Evolutionary conservation across 495 filamentous ascomycete genomes (phyloP), one percentile per base, ranked within the genome.

Genomic region (Collariella sp.): DNA sequence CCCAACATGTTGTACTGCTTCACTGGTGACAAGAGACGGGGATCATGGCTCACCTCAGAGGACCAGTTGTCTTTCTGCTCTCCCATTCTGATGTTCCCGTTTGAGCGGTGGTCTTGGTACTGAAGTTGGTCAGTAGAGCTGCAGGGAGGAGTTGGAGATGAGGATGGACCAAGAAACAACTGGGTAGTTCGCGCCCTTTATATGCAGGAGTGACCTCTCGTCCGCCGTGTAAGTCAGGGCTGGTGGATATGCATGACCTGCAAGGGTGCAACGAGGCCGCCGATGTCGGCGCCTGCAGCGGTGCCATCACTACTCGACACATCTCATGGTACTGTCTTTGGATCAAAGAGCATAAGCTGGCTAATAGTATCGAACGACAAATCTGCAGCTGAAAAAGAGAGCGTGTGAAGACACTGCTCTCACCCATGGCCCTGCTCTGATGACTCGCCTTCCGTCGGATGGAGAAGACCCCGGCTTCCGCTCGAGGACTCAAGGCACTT

Each of bases 11-110:
- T 38, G 15, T 9, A 3, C 40, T 43, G 2, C 11, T 34, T 6
- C 5, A 19, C 2, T 31, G 12, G 11, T 9, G 18, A 31, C n/a
- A 18, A n/a, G 4, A 22, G 20, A 31, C 2, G 35, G 13, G 2
- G 20, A n/a, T 12, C 9, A 16, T 15, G 9, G 20, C 40, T 24
- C 41, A 22, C 81, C 67, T 79, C 72, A 1, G 78, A 70, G 7
- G 77, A 81, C 82, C 82, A 85, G 59, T 80, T 72, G 47, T 85
- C 81, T 60, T 74, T 70, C 26, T 63, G 59, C 34, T 60, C 57
- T 0, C 64, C 44, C 11, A 40, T 40, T 7, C 15, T 33, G 39
- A 2, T 9, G 22, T 49, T n/a, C 39, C n/a, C 9, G 26, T 31
- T 31, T 31, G 26, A 31, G 26, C 26, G 26, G 9, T 31, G 26